Evolutionary conservation across 164 flowering plant species (phyloP).

Genomic region (Saururus chinensis): DNA sequence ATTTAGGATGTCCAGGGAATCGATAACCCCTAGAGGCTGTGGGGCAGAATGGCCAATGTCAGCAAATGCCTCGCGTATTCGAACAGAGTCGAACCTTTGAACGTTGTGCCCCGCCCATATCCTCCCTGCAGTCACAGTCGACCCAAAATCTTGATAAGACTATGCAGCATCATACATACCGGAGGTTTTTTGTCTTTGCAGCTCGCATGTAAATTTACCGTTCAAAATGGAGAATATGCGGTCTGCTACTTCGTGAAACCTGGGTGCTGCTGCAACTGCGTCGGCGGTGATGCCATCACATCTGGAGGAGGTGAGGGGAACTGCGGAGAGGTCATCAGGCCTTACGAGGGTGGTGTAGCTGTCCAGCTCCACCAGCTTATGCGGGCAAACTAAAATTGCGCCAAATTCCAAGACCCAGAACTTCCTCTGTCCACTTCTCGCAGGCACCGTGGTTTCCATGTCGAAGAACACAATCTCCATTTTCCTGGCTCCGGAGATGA

Average conservation of each 20-base stretch:
- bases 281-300: constrained; percentile 54
- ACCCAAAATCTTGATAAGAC: not conserved
- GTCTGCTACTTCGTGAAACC: constrained; percentile 71
- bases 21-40: constrained; percentile 70
- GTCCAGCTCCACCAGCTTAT: constrained; percentile 62
- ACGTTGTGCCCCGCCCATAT: constrained; percentile 99
- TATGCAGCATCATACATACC: too few relatives aligned
- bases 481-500: not conserved
- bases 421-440: constrained; percentile 24
- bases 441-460: constrained; percentile 80
- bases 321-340: constrained; percentile 58
- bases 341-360: constrained; percentile 71
- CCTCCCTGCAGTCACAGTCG: constrained; percentile 32
- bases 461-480: constrained; percentile 82
- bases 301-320: constrained; percentile 41
- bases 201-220: constrained; percentile 19
- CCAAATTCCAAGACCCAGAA: constrained; percentile 79
- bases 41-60: constrained; percentile 60
- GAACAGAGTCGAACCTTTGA: constrained; percentile 62
- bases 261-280: constrained; percentile 49
- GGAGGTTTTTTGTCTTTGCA: too few relatives aligned
- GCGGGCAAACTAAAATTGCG: constrained; percentile 72
- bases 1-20: constrained; percentile 60
- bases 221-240: constrained; percentile 50
- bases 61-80: constrained; percentile 78